A percentile compares a stretch with the other conserved stretches of the same genome.
phyloP scores from a whole-genome alignment of 345 rosid species.

The Salix viminalis region DNA sequence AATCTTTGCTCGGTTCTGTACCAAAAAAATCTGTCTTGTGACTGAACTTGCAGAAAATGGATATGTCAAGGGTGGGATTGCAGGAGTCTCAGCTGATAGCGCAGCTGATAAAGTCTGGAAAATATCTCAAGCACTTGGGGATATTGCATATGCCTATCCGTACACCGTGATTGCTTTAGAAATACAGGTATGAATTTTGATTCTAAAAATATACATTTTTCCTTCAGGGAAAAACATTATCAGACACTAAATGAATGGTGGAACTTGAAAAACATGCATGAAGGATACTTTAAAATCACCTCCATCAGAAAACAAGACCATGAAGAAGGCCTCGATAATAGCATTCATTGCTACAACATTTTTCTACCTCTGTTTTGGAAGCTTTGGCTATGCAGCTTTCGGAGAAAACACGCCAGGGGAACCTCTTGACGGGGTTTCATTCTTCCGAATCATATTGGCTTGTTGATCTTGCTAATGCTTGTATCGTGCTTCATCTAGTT shows the following conservation, averaged over 20 bases:
- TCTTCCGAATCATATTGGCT: slow-evolving; percentile 55
- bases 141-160: slow-evolving; percentile 46
- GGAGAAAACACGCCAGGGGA: slow-evolving; percentile 52
- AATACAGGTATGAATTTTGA: background rate
- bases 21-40: background rate
- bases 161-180: slow-evolving; percentile 31
- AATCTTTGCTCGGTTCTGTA: no score
- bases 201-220: background rate
- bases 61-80: slow-evolving; percentile 27
- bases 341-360: slow-evolving; percentile 29
- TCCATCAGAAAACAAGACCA: slow-evolving; percentile 40
- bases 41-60: slow-evolving; percentile 37
- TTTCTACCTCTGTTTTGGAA: slow-evolving; percentile 42
- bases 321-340: slow-evolving; percentile 42
- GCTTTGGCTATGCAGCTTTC: slow-evolving; percentile 52
- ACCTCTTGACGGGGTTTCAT: slow-evolving; percentile 49
- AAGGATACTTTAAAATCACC: slow-evolving; percentile 33
- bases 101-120: slow-evolving; percentile 32
- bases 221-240: background rate
- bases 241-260: background rate
- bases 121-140: slow-evolving; percentile 40
- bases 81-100: slow-evolving; percentile 29
- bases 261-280: background rate
- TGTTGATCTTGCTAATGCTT: slow-evolving; percentile 46
- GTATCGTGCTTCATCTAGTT: slow-evolving; percentile 41